Percentiles rank a stretch among this genome's conserved stretches.
Evolutionary conservation across 2,329 filamentous ascomycete genomes (phyloP).

Genomic region (Aspergillus novoparasiticus): DNA sequence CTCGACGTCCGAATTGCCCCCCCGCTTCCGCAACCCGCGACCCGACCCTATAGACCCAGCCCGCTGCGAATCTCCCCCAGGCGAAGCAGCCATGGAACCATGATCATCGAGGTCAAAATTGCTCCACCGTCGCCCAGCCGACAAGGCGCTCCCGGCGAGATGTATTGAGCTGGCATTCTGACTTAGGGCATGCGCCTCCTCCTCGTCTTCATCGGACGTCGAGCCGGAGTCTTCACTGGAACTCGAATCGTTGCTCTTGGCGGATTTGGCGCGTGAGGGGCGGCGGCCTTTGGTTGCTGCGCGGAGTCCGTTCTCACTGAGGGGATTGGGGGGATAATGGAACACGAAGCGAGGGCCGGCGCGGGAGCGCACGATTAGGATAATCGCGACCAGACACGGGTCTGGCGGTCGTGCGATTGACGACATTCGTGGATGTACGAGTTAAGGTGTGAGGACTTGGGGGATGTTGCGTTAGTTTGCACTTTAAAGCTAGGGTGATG

Average conservation of each 20-base stretch:
- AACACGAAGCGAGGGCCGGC: slow-evolving; percentile 83
- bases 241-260: slow-evolving; percentile 41
- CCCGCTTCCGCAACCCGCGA: slow-evolving; percentile 32
- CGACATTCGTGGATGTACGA: slow-evolving; percentile 40
- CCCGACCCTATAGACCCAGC: slow-evolving; percentile 39
- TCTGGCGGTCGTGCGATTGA: slow-evolving; percentile 53
- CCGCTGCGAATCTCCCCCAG: slow-evolving; percentile 32
- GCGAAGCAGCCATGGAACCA: slow-evolving; percentile 28
- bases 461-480: slow-evolving; percentile 3
- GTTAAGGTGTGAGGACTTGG: slow-evolving; percentile 11
- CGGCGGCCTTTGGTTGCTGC: slow-evolving; percentile 38
- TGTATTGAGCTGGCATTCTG: slow-evolving; percentile 18
- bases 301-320: slow-evolving; percentile 42
- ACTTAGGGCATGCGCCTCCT: slow-evolving; percentile 26
- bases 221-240: slow-evolving; percentile 41
- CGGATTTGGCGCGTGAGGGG: slow-evolving; percentile 34
- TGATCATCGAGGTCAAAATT: slow-evolving; percentile 39
- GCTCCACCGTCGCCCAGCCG: slow-evolving; percentile 30
- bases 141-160: slow-evolving; percentile 25
- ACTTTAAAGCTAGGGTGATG: neutral
- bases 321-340: slow-evolving; percentile 72
- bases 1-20: slow-evolving; percentile 35
- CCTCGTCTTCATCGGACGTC: slow-evolving; percentile 46
- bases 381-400: slow-evolving; percentile 66
- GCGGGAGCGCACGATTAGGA: slow-evolving; percentile 73